A percentile compares a stretch with the other conserved stretches of the same genome.
phyloP scores from a whole-genome alignment of 2,329 filamentous ascomycete genomes.

The Fusarium verrucosum region DNA sequence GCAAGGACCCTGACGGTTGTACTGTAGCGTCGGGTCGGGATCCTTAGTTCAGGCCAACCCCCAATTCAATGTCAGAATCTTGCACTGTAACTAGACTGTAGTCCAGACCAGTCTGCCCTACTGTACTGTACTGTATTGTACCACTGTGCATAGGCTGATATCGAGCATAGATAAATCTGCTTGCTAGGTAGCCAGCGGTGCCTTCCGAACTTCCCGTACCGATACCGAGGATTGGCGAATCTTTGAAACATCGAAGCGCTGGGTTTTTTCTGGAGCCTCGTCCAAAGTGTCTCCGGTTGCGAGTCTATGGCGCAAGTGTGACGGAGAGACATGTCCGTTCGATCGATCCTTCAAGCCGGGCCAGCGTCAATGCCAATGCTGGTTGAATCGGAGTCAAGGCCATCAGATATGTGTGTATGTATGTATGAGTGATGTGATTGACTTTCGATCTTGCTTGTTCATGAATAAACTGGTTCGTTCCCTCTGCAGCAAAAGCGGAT shows the following conservation, averaged over 20 bases:
- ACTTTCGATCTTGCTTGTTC: background rate
- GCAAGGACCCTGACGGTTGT: conserved; percentile 39
- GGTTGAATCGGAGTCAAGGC: background rate
- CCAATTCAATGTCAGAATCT: background rate
- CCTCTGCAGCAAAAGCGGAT: conserved; percentile 30
- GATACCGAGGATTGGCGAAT: conserved; percentile 11
- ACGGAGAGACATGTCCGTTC: conserved; percentile 3
- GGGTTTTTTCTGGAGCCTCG: conserved; percentile 5
- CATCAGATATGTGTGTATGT: background rate
- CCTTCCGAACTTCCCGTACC: conserved; percentile 17
- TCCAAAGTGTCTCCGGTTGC: conserved; percentile 7
- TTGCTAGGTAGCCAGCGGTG: conserved; percentile 19
- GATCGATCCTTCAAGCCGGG: background rate
- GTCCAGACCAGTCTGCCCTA: background rate
- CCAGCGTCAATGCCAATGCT: background rate
- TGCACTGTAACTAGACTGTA: background rate
- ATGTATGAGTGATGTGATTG: no score
- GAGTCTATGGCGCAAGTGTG: conserved; percentile 29
- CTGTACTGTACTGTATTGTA: no score
- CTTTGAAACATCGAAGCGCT: conserved; percentile 4
- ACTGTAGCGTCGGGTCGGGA: conserved; percentile 41
- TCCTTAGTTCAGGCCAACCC: conserved; percentile 17
- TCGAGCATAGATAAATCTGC: conserved; percentile 11
- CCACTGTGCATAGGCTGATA: no score
- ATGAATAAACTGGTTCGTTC: conserved; percentile 6